Base-by-base conservation (phyloP, 1,284 basidiomycete genomes). In the Tylopilus orsonianus region DNA sequence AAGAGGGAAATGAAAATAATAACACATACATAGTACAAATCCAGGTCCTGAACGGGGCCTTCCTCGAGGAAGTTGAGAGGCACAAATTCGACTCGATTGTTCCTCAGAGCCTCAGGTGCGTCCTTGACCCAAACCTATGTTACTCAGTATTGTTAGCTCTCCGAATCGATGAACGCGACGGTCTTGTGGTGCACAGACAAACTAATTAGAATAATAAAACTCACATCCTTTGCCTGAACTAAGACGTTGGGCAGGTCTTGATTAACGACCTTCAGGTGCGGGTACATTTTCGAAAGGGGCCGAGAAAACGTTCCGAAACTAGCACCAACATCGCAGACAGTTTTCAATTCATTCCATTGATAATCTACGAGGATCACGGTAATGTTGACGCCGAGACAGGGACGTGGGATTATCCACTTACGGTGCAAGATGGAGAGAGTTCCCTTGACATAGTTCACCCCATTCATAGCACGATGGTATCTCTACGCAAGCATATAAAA, bases 241-340 rank as follows among this genome's bases (percentile, higher is more conserved):
- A 32, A 32, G 7, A 32, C 30, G 7, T 32, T 13, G 14, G 30
- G 30, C 30, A 14, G 14, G 13, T 32, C 30, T 32, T 8, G 30
- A 5, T 32, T 9, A 8, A 13, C 13, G 30, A 32, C 14, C 30
- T 32, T 32, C 30, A 32, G 14, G 30, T 32, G 30, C 8, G 30
- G 30, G 30, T 32, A 32, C 30, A 32, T 14, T 32, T 5, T 32
- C 30, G 30, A 32, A 32, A 32, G 30, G 9, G 26, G 26, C 6
- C 26, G 26, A 27, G 26, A 27, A 10, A 27, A 6, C 10, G 26
- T 10, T 10, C 80, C 79, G 23, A 71, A 59, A 1, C 78, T 73
- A 1, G 74, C 70, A 2, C 75, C 78, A 8, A 81, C 65, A 56
- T 81, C 79, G 32, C 73, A 75, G 8, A 81, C 55, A 0, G 65